Evolutionary conservation across 2,329 filamentous ascomycete species (phyloP), one percentile per base, ranked within the genome.

Genomic region (Aspergillus japonicus): DNA sequence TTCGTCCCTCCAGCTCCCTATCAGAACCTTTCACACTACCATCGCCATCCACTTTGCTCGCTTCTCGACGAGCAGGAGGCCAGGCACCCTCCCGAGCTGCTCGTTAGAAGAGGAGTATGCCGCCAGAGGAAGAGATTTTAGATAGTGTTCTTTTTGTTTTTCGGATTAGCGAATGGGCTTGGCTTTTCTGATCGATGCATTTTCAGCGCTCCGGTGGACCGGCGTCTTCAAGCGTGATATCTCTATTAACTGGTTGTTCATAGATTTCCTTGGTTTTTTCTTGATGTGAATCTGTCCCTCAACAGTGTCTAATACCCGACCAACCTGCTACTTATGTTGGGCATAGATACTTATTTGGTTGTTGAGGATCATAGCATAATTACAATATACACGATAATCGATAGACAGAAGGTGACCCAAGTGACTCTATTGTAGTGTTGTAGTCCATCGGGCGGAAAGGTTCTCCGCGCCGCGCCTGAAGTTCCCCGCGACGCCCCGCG

Each of bases 71-170:
- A 31, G 58, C 66, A 47, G 63, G 68, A 47, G 63, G 68, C 8
- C 68, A 64, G 47, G 66, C 65, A 47, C 56, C 70, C 24, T 66
- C 70, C n/a, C 61, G 69, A 31, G 62, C 70, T 29, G 68, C 72
- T 24, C 66, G 69, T 57, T 75, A 65, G 26, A 47, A 60, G 23
- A 52, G 23, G 42, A 56, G 24, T 55, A 54, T 64, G 58, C 19
- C 23, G 5, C 21, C n/a, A 23, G 23, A n/a, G 23, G 42, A 23
- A n/a, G 2, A 24, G 60, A 64, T 64, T 60, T 59, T 52, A 31
- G 39, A 59, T 59, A 57, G 63, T 54, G 58, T 19, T 47, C 19
- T 56, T 50, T 33, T 29, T 54, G 19, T 42, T 53, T 56, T 42
- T 60, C 62, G 31, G 16, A 53, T 52, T 56, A 56, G 47, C 50